These are phyloP conservation scores for Penicillium fimorum DNA, from an alignment of 495 filamentous ascomycete species.

Conservation along the genomic window DNA sequence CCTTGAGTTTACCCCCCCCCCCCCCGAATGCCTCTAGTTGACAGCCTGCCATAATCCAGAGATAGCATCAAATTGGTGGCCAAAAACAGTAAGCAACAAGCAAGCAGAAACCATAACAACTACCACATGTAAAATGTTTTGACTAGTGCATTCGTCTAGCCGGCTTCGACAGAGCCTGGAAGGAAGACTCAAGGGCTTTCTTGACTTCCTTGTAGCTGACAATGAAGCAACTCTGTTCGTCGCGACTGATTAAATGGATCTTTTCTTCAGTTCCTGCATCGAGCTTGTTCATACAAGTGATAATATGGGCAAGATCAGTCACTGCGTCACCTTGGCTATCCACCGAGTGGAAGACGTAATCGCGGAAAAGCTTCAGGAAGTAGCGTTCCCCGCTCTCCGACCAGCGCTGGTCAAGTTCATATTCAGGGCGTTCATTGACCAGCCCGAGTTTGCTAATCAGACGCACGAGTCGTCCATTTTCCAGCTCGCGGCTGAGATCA, in stretches of 20 bases:
- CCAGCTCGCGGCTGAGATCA: slow-evolving; percentile 75
- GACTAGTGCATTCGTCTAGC: slow-evolving; percentile 43
- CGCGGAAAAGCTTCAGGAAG: slow-evolving; percentile 87
- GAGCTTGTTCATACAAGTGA: slow-evolving; percentile 82
- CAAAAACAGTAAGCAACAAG: neutral
- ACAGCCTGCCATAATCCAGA: neutral
- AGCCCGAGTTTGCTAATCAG: slow-evolving; percentile 79
- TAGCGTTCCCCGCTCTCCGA: slow-evolving; percentile 89
- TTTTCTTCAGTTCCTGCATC: slow-evolving; percentile 88
- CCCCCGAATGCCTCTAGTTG: neutral
- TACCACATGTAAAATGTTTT: neutral
- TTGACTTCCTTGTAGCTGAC: slow-evolving; percentile 86
- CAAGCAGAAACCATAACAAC: neutral
- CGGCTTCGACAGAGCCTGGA: slow-evolving; percentile 70
- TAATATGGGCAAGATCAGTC: slow-evolving; percentile 78
- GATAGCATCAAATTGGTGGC: neutral
- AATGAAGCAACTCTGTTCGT: slow-evolving; percentile 82
- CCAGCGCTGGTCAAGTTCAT: slow-evolving; percentile 71
- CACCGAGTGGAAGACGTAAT: slow-evolving; percentile 96
- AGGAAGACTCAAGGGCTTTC: slow-evolving; percentile 73
- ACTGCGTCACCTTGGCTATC: slow-evolving; percentile 78
- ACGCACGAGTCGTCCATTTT: slow-evolving; percentile 84
- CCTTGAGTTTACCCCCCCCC: neutral
- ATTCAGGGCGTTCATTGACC: slow-evolving; percentile 86
- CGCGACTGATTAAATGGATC: slow-evolving; percentile 78